Conservation (phyloP, 2,329 filamentous ascomycete genomes). For the Zymoseptoria crescenta region DNA sequence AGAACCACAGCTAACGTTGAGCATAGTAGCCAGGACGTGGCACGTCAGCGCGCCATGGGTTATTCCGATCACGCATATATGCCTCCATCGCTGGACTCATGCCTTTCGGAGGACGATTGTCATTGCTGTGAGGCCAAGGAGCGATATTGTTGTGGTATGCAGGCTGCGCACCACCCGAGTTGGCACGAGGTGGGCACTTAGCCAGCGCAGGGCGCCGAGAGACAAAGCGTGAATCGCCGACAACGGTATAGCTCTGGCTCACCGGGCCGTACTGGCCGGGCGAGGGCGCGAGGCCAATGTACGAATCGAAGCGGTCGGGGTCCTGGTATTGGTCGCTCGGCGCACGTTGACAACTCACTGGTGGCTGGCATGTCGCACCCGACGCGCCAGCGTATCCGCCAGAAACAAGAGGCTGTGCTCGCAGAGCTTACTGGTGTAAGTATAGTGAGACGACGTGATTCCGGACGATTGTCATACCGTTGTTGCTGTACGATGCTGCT, state of each 20-base stretch:
- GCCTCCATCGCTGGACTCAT: neutral
- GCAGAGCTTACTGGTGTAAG: neutral
- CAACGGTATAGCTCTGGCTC: neutral
- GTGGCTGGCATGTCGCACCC: neutral
- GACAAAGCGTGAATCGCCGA: neutral
- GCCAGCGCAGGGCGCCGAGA: too few relatives aligned
- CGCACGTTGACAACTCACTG: neutral
- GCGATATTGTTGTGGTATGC: neutral
- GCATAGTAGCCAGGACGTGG: neutral
- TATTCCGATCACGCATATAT: neutral
- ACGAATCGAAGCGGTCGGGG: neutral
- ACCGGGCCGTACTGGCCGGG: neutral
- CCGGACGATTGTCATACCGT: neutral
- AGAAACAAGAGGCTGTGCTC: neutral
- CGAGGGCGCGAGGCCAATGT: neutral
- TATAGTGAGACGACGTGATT: neutral
- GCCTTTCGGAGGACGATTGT: neutral
- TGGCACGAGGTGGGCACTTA: neutral
- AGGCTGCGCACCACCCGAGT: neutral
- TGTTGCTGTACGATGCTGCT: neutral
- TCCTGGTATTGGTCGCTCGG: neutral
- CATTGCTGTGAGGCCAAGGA: neutral
- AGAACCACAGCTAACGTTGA: neutral
- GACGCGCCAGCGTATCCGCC: too few relatives aligned
- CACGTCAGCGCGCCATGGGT: neutral